Evolutionary conservation across 257 asterid genomes (phyloP), one percentile per base, ranked within the genome.

Genomic region (Solanum pimpinellifolium): DNA sequence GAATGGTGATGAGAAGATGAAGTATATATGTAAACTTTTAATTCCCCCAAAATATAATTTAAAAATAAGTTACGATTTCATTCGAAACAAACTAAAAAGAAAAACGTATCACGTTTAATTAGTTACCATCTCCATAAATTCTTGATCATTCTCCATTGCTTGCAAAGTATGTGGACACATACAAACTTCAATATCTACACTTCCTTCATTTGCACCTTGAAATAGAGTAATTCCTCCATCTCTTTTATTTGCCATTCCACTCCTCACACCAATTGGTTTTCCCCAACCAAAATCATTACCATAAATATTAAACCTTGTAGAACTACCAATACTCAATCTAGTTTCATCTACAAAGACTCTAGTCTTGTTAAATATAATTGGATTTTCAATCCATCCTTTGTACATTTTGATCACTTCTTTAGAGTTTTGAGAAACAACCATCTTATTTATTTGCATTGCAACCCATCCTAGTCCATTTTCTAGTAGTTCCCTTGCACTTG

Each of bases 221-320:
- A 84, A 88, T 39, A 93, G 25, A 21, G 91, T 83, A 46, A 94
- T 76, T 93, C 91, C 91, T 14, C 94, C 94, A 9, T 89, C 91
- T 7, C 21, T 84, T 44, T 81, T 87, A 44, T 88, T 88, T 11
- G 90, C 92, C n/a, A 16, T 39, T 8, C 96, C 95, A 83, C 91
- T 91, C 78, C 97, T 88, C 18, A 84, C 92, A 2, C 90, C 94
- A 82, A 88, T 83, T 56, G 95, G 94, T 37, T 89, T 88, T 12
- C 93, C 91, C 83, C 59, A 76, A 41, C 83, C 83, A 76, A 76
- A 76, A 76, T 76, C 83, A 76, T 1, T n/a, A 41, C 93, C 93
- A 92, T 92, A 92, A 1, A 93, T 85, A 27, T 91, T 76, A 39
- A 89, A 90, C 29, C 93, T 86, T 7, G 96, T 95, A 4, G 96